Percentiles rank a stretch among this genome's conserved stretches.
Conservation (phyloP, 2,329 filamentous ascomycete genomes). For the Alternaria consortialis region DNA sequence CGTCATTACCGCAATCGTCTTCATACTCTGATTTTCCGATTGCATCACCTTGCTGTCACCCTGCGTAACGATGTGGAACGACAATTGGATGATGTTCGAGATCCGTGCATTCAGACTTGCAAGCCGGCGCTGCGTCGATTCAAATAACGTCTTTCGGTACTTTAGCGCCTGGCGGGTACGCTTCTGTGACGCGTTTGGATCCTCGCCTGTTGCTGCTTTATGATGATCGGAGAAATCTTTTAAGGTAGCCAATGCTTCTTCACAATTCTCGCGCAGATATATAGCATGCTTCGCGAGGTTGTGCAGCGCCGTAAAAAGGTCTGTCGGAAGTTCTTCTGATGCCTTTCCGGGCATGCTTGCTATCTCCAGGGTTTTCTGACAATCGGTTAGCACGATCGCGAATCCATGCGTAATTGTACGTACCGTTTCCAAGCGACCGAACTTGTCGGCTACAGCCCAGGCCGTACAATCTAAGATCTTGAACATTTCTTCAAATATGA, state of each 20-base stretch:
- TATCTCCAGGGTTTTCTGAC: conserved; percentile 33
- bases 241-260: conserved; percentile 40
- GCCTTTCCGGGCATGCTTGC: conserved; percentile 28
- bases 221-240: conserved; percentile 37
- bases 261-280: conserved; percentile 49
- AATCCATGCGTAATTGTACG: not conserved
- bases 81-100: conserved; percentile 51
- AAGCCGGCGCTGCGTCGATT: conserved; percentile 47
- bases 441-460: conserved; percentile 42
- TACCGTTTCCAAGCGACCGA: conserved; percentile 45
- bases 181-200: conserved; percentile 13
- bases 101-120: conserved; percentile 49
- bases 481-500: conserved; percentile 46
- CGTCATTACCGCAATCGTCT: conserved; percentile 57
- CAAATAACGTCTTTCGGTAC: conserved; percentile 45
- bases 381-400: conserved; percentile 6
- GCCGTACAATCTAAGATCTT: conserved; percentile 39
- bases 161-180: conserved; percentile 32
- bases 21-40: conserved; percentile 55
- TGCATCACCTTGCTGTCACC: conserved; percentile 49
- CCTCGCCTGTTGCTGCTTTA: conserved; percentile 5
- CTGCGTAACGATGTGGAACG: conserved; percentile 54
- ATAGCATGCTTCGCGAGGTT: conserved; percentile 53
- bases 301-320: conserved; percentile 43
- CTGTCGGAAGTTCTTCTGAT: conserved; percentile 26